These are phyloP conservation scores for Penicillium mononematosum DNA, from an alignment of 495 filamentous ascomycete species.

Conservation along the genomic window DNA sequence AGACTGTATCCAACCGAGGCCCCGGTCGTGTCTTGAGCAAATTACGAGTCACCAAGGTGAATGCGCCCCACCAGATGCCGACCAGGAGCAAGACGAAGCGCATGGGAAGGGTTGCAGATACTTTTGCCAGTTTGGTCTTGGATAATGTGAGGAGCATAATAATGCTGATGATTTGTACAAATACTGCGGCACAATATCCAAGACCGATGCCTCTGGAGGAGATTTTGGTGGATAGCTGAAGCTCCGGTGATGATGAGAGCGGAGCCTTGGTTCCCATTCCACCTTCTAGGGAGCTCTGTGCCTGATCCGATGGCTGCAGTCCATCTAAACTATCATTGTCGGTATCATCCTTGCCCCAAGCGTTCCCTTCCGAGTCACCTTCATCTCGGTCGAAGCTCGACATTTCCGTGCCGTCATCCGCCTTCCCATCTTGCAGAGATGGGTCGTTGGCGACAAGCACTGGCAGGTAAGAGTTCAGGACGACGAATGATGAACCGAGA, in stretches of 20 bases:
- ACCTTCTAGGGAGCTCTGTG: slow-evolving; percentile 12
- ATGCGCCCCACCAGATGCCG: slow-evolving; percentile 85
- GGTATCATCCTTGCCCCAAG: slow-evolving; percentile 32
- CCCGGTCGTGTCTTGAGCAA: slow-evolving; percentile 84
- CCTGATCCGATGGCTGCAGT: slow-evolving; percentile 27
- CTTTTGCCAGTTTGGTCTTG: slow-evolving; percentile 53
- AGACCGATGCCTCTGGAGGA: slow-evolving; percentile 79
- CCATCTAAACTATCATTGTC: slow-evolving; percentile 29
- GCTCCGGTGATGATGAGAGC: slow-evolving; percentile 55
- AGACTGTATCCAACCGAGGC: slow-evolving; percentile 56
- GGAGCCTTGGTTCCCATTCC: slow-evolving; percentile 7
- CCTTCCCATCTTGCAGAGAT: slow-evolving; percentile 36
- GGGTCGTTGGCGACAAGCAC: slow-evolving; percentile 49
- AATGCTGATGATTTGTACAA: slow-evolving; percentile 73
- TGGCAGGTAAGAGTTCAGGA: slow-evolving; percentile 53
- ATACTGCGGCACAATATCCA: slow-evolving; percentile 73
- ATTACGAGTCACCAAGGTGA: slow-evolving; percentile 77
- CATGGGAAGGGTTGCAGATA: slow-evolving; percentile 48
- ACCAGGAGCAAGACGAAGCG: slow-evolving; percentile 76
- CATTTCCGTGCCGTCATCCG: slow-evolving; percentile 25
- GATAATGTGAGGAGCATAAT: slow-evolving; percentile 63
- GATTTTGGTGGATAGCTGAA: slow-evolving; percentile 73
- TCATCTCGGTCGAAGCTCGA: slow-evolving; percentile 22
- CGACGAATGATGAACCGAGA: slow-evolving; percentile 52
- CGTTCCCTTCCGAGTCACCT: slow-evolving; percentile 27